phyloP scores from a whole-genome alignment of 2,329 filamentous ascomycete species.

The Diplocarpon rosae region DNA sequence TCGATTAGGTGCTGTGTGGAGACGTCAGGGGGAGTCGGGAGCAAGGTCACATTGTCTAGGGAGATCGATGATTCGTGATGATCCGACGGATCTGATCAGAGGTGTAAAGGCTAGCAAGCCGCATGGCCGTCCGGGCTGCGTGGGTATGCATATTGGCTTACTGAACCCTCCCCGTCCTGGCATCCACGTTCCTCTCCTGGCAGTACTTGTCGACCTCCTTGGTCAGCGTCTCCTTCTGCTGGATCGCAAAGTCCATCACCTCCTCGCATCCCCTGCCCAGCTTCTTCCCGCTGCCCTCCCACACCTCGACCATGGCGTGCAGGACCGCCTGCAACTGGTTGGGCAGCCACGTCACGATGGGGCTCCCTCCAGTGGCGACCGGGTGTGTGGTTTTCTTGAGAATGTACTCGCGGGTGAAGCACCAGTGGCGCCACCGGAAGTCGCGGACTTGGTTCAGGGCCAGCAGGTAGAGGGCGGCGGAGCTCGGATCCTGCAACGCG shows the following conservation, averaged over 20 bases:
- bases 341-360: conserved; percentile 75
- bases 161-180: background rate
- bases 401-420: conserved; percentile 76
- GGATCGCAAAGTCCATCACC: conserved; percentile 55
- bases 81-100: no score
- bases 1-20: no score
- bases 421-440: conserved; percentile 79
- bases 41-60: no score
- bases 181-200: conserved; percentile 37
- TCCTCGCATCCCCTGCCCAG: conserved; percentile 34
- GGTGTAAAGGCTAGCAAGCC: background rate
- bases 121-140: background rate
- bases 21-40: no score
- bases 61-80: no score
- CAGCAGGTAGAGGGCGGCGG: conserved; percentile 49
- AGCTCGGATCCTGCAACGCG: conserved; percentile 43
- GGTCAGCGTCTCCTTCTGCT: conserved; percentile 52
- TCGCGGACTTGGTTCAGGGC: conserved; percentile 66
- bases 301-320: conserved; percentile 54
- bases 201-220: conserved; percentile 73
- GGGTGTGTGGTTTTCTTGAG: conserved; percentile 67
- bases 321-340: conserved; percentile 71
- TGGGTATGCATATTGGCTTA: background rate
- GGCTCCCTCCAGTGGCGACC: conserved; percentile 69
- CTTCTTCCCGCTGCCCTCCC: conserved; percentile 27